Conservation (phyloP, 441 rosid species). For the Flueggea neowawraea region DNA sequence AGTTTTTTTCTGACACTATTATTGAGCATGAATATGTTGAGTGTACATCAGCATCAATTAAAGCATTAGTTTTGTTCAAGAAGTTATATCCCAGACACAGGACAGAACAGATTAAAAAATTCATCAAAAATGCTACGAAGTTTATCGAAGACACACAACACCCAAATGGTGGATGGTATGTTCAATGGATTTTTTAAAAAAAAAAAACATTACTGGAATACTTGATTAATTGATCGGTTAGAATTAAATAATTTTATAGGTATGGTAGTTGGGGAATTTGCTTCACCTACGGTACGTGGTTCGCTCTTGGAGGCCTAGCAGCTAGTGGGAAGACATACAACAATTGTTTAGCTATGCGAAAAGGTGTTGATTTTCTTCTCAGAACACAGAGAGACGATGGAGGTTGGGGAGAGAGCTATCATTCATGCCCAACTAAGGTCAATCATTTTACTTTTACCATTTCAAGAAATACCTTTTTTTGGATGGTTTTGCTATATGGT, state of each 20-base stretch:
- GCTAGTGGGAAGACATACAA: constrained; percentile 41
- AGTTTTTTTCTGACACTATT: constrained; percentile 54
- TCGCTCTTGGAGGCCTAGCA: constrained; percentile 32
- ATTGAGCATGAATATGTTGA: constrained; percentile 57
- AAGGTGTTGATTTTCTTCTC: constrained; percentile 40
- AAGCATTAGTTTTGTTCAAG: constrained; percentile 44
- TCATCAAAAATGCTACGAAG: constrained; percentile 28
- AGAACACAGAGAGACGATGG: constrained; percentile 35
- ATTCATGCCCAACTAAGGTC: constrained; percentile 38
- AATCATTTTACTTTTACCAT: background rate
- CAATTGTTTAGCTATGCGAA: constrained; percentile 27
- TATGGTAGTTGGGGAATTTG: constrained; percentile 56
- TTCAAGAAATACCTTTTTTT: no score
- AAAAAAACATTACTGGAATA: no score
- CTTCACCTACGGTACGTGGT: constrained; percentile 40
- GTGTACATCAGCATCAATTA: constrained; percentile 55
- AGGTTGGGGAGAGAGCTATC: constrained; percentile 56
- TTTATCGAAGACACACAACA: constrained; percentile 41
- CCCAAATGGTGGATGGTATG: constrained; percentile 58
- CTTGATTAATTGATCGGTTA: no score
- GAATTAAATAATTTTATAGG: constrained; percentile 8
- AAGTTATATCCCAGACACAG: constrained; percentile 52
- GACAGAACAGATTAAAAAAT: constrained; percentile 41
- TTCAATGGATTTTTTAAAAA: background rate
- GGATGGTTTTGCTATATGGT: no score